phyloP scores from a whole-genome alignment of 2,329 filamentous ascomycete species.

The Pseudogymnoascus sp. region DNA sequence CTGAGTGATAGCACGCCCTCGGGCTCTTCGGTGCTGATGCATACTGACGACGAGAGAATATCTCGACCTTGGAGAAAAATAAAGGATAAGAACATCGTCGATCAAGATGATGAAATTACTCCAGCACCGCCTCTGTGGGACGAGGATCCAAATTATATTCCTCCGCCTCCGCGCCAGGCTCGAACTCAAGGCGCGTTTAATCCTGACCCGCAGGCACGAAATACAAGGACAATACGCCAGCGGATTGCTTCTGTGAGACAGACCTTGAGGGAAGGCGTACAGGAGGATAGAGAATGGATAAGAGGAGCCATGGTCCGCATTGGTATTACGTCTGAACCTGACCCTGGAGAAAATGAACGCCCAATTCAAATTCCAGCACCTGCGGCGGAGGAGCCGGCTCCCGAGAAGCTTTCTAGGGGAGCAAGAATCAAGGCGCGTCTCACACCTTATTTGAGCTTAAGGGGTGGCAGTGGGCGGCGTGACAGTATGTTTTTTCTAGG shows the following conservation, averaged over 20 bases:
- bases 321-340: neutral
- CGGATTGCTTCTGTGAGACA: neutral
- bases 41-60: neutral
- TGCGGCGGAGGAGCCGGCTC: neutral
- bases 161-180: neutral
- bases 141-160: neutral
- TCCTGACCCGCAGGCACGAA: neutral
- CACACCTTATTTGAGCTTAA: neutral
- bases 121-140: neutral
- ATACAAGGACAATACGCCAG: neutral
- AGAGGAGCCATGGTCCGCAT: neutral
- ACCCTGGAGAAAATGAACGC: neutral
- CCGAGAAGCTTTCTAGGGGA: neutral
- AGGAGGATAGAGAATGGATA: neutral
- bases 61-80: neutral
- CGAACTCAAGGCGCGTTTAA: neutral
- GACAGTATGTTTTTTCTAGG: no score
- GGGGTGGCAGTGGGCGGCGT: neutral
- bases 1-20: neutral
- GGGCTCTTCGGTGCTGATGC: neutral
- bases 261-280: neutral
- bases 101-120: neutral
- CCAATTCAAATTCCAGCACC: neutral
- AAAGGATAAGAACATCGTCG: neutral
- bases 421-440: neutral